phyloP scores from a whole-genome alignment of 2,329 filamentous ascomycete species.

The Curvularia eragrostidis region DNA sequence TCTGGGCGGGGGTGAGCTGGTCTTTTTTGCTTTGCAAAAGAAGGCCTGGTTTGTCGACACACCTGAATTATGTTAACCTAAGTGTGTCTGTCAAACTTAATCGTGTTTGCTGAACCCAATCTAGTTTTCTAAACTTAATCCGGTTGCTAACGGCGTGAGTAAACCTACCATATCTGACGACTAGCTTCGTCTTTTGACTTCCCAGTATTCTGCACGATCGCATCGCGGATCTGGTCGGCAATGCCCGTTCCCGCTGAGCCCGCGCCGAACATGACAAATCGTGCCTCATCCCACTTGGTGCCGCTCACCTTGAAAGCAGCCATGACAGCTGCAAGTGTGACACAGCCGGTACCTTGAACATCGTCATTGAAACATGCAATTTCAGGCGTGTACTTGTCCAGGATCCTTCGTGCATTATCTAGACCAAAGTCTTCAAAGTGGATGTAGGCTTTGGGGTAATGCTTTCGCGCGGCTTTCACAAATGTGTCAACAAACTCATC shows the following conservation, averaged over 20 bases:
- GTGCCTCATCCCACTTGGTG: constrained; percentile 70
- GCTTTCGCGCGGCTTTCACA: constrained; percentile 69
- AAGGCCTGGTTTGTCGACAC: constrained; percentile 82
- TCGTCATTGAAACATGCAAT: constrained; percentile 92
- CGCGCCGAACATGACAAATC: constrained; percentile 78
- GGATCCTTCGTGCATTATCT: constrained; percentile 73
- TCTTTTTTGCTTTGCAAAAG: constrained; percentile 69
- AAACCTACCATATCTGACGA: constrained; percentile 74
- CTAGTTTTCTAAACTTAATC: no score
- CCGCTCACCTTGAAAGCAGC: constrained; percentile 74
- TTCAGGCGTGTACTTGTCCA: constrained; percentile 75
- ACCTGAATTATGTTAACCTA: constrained; percentile 56
- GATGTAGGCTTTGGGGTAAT: constrained; percentile 81
- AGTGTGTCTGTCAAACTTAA: no score
- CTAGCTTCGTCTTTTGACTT: constrained; percentile 76
- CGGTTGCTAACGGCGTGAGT: accelerated
- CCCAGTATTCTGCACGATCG: constrained; percentile 71
- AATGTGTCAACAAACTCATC: constrained; percentile 80
- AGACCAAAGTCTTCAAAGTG: constrained; percentile 92
- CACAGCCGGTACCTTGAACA: constrained; percentile 86
- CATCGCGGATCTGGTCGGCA: constrained; percentile 81
- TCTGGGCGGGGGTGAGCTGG: constrained; percentile 70
- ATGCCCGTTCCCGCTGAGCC: constrained; percentile 86
- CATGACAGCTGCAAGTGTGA: constrained; percentile 83
- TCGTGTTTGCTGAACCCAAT: no score